Base-by-base conservation (phyloP, 306 rosid genomes). In the Begonia masoniana region DNA sequence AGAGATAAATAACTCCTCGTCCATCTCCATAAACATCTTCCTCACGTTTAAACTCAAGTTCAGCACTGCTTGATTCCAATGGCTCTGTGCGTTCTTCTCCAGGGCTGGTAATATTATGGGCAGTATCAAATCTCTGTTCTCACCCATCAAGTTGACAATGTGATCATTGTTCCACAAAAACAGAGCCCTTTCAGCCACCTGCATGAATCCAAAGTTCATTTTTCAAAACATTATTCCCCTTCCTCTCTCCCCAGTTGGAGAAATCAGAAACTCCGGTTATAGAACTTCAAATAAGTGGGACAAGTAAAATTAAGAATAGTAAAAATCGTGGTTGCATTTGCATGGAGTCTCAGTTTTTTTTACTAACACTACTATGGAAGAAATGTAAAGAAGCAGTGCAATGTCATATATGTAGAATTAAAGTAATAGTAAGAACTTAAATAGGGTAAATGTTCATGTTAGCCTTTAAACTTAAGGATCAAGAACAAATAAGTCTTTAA, bases 131-230 rank as follows among this genome's bases (percentile, higher is more conserved):
- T 80, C 77, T 16, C 85, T 91, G 65, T 85, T 85, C 71, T 83
- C 80, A 7, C 84, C 92, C 23, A 91, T 83, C 75, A 91, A 75
- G 78, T 81, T 91, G 58, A 85, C 81, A 10, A 85, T 78, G 52
- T 83, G 83, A 58, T 83, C 97, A 2, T 91, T 91, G 75, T 91
- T 91, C 97, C 97, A 91, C 48, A 85, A 78, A 88, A 82, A 85
- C 62, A 83, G 96, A 52, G 85, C 82, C 75, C 97, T 91, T 78
- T 91, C 97, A 57, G 97, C 81, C 57, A 91, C 97, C 97, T 91
- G 91, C 52, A 76, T 68, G 60, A 60, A 64, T 26, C 39, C 7
- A 42, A 51, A 56, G 49, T 57, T 47, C 58, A 56, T 35, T n/a
- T 45, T 45, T 11, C 15, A 12, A 45, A 11, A 10, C 49, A n/a